Evolutionary conservation across 257 asterid genomes (phyloP).

Genomic region (Oldenlandia corymbosa): DNA sequence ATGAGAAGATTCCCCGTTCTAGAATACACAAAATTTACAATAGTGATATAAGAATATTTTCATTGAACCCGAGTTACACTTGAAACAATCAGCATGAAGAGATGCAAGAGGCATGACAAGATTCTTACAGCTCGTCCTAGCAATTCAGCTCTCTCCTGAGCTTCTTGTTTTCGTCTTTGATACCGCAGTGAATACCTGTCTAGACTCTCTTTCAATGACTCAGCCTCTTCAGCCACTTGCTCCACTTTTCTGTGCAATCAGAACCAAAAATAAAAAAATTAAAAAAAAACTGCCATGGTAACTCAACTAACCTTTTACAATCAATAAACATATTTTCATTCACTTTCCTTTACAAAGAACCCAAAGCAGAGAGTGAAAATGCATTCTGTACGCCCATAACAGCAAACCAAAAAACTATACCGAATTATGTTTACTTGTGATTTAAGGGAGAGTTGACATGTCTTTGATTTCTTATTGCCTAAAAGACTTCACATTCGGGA

Average conservation of each 20-base stretch:
- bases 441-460: neutral
- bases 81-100: conserved; percentile 11
- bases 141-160: conserved; percentile 77
- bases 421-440: neutral
- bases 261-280: conserved; percentile 1
- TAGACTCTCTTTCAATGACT: conserved; percentile 76
- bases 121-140: conserved; percentile 70
- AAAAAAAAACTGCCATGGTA: too few species aligned
- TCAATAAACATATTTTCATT: too few species aligned
- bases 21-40: conserved; percentile 13
- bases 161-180: conserved; percentile 68
- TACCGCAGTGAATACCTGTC: conserved; percentile 59
- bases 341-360: too few species aligned
- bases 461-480: neutral
- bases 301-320: too few species aligned
- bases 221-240: conserved; percentile 83
- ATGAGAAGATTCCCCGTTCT: conserved; percentile 74
- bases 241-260: conserved; percentile 73
- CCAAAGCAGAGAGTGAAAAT: too few species aligned
- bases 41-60: too few species aligned
- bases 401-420: too few species aligned
- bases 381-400: too few species aligned
- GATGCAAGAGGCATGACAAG: conserved; percentile 7
- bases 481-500: neutral
- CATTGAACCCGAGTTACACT: conserved; percentile 15